phyloP scores from a whole-genome alignment of 345 rosid species.

The Pugionium cornutum region DNA sequence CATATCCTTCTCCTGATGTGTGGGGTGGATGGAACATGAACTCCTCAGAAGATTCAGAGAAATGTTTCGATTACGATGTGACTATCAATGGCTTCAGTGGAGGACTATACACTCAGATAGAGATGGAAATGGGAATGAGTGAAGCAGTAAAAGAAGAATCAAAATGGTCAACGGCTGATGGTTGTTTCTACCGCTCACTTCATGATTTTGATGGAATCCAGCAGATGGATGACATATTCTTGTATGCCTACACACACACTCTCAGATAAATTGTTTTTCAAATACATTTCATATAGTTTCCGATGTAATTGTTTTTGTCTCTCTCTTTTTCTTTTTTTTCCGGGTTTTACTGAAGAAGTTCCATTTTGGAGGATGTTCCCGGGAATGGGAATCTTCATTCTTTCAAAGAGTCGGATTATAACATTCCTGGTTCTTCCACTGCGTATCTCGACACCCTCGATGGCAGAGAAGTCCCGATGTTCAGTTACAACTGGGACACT shows the following conservation, averaged over 20 bases:
- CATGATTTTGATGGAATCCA: constrained; percentile 51
- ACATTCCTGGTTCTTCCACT: constrained; percentile 22
- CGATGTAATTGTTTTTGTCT: constrained; percentile 8
- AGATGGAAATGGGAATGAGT: constrained; percentile 15
- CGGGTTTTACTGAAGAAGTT: constrained; percentile 43
- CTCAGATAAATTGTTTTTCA: not conserved
- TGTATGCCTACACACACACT: constrained; percentile 47
- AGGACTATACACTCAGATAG: constrained; percentile 36
- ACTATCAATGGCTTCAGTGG: constrained; percentile 42
- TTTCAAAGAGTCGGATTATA: constrained; percentile 20
- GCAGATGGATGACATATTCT: constrained; percentile 70
- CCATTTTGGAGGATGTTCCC: constrained; percentile 47
- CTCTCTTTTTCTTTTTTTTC: constrained; percentile 23
- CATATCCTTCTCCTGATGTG: constrained; percentile 37
- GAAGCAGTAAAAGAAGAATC: constrained; percentile 27
- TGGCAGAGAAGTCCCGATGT: constrained; percentile 37
- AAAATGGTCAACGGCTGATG: constrained; percentile 26
- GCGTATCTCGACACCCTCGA: constrained; percentile 23
- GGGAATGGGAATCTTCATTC: constrained; percentile 33
- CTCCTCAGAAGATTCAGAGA: constrained; percentile 31
- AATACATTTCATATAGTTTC: not conserved
- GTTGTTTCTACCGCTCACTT: constrained; percentile 31
- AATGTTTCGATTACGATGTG: constrained; percentile 37
- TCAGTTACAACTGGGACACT: constrained; percentile 34
- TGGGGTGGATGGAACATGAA: constrained; percentile 39